Conservation (phyloP, 2,329 filamentous ascomycete genomes). For the Colletotrichum endophyticum region DNA sequence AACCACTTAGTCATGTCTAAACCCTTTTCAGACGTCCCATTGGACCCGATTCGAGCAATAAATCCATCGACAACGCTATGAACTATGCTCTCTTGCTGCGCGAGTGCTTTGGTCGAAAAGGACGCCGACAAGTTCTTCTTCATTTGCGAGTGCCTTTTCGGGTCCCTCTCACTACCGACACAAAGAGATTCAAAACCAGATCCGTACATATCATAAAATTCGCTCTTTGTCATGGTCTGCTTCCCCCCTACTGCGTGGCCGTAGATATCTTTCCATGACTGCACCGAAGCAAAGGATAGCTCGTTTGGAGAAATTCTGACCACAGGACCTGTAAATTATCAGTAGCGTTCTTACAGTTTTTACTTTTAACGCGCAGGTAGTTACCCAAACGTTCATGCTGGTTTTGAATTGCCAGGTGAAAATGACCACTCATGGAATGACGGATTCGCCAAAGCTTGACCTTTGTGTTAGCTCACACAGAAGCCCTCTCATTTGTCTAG, state of each 20-base stretch:
- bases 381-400: constrained; percentile 1
- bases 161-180: constrained; percentile 33
- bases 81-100: constrained; percentile 34
- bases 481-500: neutral
- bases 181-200: constrained; percentile 26
- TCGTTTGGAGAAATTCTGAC: constrained; percentile 52
- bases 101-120: constrained; percentile 32
- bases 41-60: neutral
- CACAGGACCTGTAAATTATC: constrained; percentile 39
- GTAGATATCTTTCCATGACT: constrained; percentile 46
- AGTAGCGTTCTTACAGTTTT: neutral
- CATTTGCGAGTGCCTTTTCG: constrained; percentile 29
- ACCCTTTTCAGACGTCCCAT: constrained; percentile 15
- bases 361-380: neutral
- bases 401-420: constrained; percentile 30
- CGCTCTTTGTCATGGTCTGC: constrained; percentile 25
- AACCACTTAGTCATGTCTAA: constrained; percentile 30
- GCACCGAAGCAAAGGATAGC: constrained; percentile 43
- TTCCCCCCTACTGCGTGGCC: constrained; percentile 23
- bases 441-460: constrained; percentile 37
- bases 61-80: constrained; percentile 19
- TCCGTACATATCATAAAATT: constrained; percentile 34
- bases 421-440: constrained; percentile 26
- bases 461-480: neutral
- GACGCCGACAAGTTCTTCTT: constrained; percentile 30